Conservation (phyloP, 2,329 filamentous ascomycete species). For the Microdochium bolleyi region DNA sequence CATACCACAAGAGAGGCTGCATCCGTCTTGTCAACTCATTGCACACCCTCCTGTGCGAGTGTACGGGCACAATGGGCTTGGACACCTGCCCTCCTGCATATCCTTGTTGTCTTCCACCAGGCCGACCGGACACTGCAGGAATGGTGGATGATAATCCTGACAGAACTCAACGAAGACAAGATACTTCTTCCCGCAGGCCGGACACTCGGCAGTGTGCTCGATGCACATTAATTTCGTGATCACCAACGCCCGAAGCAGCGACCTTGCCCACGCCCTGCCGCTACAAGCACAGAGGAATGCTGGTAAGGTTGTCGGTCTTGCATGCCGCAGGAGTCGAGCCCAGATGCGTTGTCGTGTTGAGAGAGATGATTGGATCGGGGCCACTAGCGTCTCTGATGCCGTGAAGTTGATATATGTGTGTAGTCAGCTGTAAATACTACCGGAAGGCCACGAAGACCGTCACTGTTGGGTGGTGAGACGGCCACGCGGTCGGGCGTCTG, state of each 20-base stretch:
- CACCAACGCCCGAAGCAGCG: neutral
- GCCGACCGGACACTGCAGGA: constrained; percentile 37
- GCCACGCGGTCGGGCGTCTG: neutral
- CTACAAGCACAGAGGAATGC: neutral
- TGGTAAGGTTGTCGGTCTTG: neutral
- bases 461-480: neutral
- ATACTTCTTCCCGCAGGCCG: constrained; percentile 52
- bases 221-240: constrained; percentile 45
- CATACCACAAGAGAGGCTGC: neutral
- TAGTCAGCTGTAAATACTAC: neutral
- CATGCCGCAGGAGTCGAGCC: neutral
- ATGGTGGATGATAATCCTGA: constrained; percentile 38
- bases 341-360: neutral
- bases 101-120: constrained; percentile 26
- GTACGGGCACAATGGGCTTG: constrained; percentile 53
- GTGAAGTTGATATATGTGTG: neutral
- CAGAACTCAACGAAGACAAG: constrained; percentile 52
- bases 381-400: neutral
- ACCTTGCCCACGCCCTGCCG: neutral
- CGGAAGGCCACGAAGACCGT: neutral
- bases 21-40: constrained; percentile 35
- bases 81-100: constrained; percentile 46
- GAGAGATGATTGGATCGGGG: too few species aligned
- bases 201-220: constrained; percentile 48
- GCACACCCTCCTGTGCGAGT: constrained; percentile 46